phyloP scores from a whole-genome alignment of 768 basidiomycete species.

The Lepiota venenata region DNA sequence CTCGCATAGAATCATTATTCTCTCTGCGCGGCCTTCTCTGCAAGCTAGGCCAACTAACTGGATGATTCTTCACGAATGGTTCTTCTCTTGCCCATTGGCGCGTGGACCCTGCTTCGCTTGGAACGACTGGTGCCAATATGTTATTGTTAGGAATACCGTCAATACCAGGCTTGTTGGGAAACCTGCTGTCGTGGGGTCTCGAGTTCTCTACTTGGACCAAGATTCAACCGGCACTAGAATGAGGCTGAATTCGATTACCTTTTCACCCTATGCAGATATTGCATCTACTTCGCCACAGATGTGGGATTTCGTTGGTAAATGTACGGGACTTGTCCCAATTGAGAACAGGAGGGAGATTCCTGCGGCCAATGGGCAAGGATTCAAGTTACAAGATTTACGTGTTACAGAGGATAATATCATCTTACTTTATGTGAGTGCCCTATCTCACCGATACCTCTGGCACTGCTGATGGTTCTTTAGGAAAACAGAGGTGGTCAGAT shows the following conservation, averaged over 20 bases:
- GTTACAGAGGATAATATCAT: conserved; percentile 62
- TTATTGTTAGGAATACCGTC: conserved; percentile 40
- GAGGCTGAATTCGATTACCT: conserved; percentile 36
- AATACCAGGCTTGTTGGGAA: conserved; percentile 25
- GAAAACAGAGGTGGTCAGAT: conserved; percentile 33
- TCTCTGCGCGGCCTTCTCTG: conserved; percentile 40
- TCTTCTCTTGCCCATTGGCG: conserved; percentile 38
- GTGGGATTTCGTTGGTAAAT: conserved; percentile 41
- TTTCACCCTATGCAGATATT: conserved; percentile 38
- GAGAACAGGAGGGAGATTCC: conserved; percentile 43
- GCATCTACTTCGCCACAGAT: conserved; percentile 24
- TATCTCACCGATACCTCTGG: neutral
- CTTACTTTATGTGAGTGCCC: conserved; percentile 45
- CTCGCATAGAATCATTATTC: conserved; percentile 42
- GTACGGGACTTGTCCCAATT: conserved; percentile 35
- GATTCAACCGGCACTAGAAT: conserved; percentile 24
- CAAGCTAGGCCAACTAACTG: conserved; percentile 36
- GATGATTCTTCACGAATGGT: conserved; percentile 53
- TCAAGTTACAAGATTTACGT: conserved; percentile 45
- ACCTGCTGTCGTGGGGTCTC: conserved; percentile 44
- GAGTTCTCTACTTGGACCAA: conserved; percentile 43
- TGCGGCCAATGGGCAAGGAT: conserved; percentile 38
- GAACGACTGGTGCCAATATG: conserved; percentile 53
- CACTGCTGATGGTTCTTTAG: neutral
- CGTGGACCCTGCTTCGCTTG: conserved; percentile 45